Base-by-base conservation (phyloP, 2,329 filamentous ascomycete species). In the Fonsecaea monophora region DNA sequence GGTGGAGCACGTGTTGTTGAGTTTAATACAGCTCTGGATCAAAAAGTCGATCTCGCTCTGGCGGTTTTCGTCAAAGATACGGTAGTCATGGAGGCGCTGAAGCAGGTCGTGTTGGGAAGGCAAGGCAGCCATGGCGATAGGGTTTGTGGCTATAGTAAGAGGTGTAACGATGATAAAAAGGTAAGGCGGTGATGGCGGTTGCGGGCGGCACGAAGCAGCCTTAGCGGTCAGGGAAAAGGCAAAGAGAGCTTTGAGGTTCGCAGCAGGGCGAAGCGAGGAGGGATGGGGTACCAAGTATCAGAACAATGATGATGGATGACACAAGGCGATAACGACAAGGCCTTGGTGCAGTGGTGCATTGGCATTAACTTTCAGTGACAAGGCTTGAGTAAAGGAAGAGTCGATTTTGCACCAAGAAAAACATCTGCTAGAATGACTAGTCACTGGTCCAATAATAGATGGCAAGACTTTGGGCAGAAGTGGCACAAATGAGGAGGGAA, bases 41-140 rank as follows among this genome's bases (percentile, higher is more conserved):
- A 67, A 60, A n/a, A 38, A 58, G 35, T 69, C 65, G 32, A 71
- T 37, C 34, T 71, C 67, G 3, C 37, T 38, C 35, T 71, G 69
- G 42, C 69, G 58, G 56, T 56, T 56, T 59, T 69, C 56, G 62
- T 71, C 70, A 57, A 70, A 67, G 21, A 40, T 30, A 13, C 65
- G 60, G 60, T 65, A 70, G 21, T 62, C 34, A 4, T 63, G 42
- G 15, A 69, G 57, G 8, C 60, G 56, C 37, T 62, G 54, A 13
- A 34, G 60, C 5, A 67, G 53, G 21, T 67, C 67, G 18, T 55
- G 56, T 9, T 53, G 53, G 15, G 53, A 61, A n/a, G 40, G 57
- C 37, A 66, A 53, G 12, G 34, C 53, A 37, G 67, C 57, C 62
- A 63, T 65, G 38, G 9, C 25, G 50, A 13, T n/a, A 21, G 15